Evolutionary conservation across 176 grass and related monocot species (phyloP).

Genomic region (Eragrostis curvula): DNA sequence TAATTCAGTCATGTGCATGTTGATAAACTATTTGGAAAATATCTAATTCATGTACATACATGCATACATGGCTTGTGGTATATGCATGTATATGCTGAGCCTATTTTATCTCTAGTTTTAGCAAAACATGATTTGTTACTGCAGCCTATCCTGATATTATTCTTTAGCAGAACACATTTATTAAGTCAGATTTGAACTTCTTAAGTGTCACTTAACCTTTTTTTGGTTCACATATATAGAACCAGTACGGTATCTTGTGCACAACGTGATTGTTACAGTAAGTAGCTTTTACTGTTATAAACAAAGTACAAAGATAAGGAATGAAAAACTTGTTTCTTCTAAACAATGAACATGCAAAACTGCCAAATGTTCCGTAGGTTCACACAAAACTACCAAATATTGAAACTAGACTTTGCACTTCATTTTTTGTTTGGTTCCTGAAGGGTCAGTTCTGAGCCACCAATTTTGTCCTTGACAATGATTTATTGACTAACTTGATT

Average conservation of each 20-base stretch:
- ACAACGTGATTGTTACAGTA: background rate
- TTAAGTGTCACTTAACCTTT: background rate
- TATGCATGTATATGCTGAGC: constrained; percentile 13
- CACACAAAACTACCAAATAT: background rate
- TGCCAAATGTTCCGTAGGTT: background rate
- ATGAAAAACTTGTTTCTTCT: background rate
- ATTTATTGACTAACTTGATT: constrained; percentile 11
- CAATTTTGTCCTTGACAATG: constrained; percentile 12
- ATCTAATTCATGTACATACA: background rate
- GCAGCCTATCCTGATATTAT: background rate
- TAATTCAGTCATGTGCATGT: background rate
- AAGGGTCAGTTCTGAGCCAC: constrained; percentile 2
- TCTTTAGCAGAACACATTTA: background rate
- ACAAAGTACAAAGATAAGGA: constrained; percentile 1
- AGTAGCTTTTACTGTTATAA: constrained; percentile 1
- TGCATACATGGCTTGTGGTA: background rate
- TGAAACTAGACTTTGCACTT: too few species aligned
- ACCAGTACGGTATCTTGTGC: background rate
- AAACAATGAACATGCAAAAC: background rate
- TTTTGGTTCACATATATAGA: constrained; percentile 4
- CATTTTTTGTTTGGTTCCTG: background rate
- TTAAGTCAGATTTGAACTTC: background rate
- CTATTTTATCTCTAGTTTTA: background rate
- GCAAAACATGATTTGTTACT: constrained; percentile 7
- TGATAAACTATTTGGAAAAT: constrained; percentile 6